Base-by-base conservation (phyloP, 345 rosid species). In the Bruguiera parviflora region DNA sequence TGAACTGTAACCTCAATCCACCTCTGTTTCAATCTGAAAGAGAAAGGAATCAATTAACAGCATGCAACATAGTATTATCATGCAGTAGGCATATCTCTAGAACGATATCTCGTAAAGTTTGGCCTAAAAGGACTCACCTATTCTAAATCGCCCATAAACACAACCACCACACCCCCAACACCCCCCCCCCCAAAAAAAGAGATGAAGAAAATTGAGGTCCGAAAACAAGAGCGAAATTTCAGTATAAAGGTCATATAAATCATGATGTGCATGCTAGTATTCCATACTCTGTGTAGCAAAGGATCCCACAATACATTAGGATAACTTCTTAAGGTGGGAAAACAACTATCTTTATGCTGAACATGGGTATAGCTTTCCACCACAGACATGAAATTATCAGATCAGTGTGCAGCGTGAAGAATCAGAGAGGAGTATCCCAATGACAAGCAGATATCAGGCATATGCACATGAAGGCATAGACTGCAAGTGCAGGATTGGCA, bases 1-100 rank as follows among this genome's bases (percentile, higher is more conserved):
- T 92, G 96, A 61, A 84, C 79, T 24, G 88, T 78, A 67, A 92
- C 97, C 84, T 95, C 92, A 63, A 95, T 69, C 96, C 97, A 92
- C 77, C 75, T 87, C 75, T 86, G 93, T 71, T 86, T 78, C 77
- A 95, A 85, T 80, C 97, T 95, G 80, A 71, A 70, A 76, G 58
- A 62, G n/a, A 75, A 68, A 74, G 51, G 29, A 64, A 76, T 68
- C 35, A 78, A 56, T 56, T 24, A 22, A 56, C 0, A 6, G 31
- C 18, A 5, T 13, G 49, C 13, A 43, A 43, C 49, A 43, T 43
- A 43, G 18, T 43, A 43, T 13, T 43, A 3, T 43, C 18, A 15
- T 13, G 18, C 13, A 43, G 49, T 3, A 43, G 49, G 13, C 5
- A 0, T 13, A 43, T 43, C 16, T 43, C 19, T 43, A 43, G 49